Percentiles rank a stretch among this genome's conserved stretches.
Conservation (phyloP, 805 yeast species). For the Priceomyces carsonii region DNA sequence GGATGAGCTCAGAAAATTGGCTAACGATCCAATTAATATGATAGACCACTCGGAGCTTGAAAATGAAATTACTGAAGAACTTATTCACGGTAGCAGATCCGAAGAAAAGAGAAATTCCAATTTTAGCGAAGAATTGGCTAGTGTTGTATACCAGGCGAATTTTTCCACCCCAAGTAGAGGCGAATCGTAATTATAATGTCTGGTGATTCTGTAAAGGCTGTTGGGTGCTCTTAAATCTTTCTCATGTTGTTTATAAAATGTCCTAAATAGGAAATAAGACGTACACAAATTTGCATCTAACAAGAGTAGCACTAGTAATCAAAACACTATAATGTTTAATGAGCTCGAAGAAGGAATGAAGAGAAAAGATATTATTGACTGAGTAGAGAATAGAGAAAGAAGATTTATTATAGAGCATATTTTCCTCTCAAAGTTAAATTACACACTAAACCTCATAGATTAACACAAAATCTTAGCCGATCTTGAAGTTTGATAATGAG, state of each 20-base stretch:
- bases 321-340: too few relatives aligned
- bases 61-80: slow-evolving; percentile 21
- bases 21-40: slow-evolving; percentile 17
- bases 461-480: too few relatives aligned
- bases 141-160: slow-evolving; percentile 15
- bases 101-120: slow-evolving; percentile 8
- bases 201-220: background rate
- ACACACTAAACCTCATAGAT: too few relatives aligned
- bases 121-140: slow-evolving; percentile 22
- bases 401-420: too few relatives aligned
- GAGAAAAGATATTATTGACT: too few relatives aligned
- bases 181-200: background rate
- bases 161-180: background rate
- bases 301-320: slow-evolving; percentile 3
- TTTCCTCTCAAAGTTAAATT: too few relatives aligned
- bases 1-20: slow-evolving; percentile 17
- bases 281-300: slow-evolving; percentile 8
- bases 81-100: slow-evolving; percentile 12
- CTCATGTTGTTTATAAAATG: slow-evolving; percentile 7
- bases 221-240: too few relatives aligned
- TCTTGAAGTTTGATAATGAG: slow-evolving; percentile 10
- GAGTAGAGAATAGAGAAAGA: too few relatives aligned
- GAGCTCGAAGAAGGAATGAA: too few relatives aligned
- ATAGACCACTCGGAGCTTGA: slow-evolving; percentile 11
- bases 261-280: slow-evolving; percentile 9